These are phyloP conservation scores for Ogataea haglerorum DNA, from an alignment of 805 yeast species.

Conservation along the genomic window DNA sequence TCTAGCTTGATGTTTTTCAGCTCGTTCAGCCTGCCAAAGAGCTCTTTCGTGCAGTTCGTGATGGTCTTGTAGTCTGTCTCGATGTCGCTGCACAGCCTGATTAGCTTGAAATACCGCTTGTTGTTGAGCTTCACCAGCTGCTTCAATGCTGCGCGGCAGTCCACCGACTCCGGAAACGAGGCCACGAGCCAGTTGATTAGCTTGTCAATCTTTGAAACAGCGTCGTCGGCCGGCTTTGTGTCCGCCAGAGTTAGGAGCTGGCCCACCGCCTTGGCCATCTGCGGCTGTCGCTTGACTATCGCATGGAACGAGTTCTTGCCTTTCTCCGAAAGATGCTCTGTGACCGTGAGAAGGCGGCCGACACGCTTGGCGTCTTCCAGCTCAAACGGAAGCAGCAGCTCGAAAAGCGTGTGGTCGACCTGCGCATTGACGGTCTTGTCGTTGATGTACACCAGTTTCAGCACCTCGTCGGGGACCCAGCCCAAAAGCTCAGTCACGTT, in stretches of 20 bases:
- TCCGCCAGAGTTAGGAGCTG: constrained; percentile 51
- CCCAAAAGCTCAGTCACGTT: constrained; percentile 34
- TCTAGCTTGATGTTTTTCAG: constrained; percentile 41
- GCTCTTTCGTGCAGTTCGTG: constrained; percentile 59
- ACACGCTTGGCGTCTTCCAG: constrained; percentile 43
- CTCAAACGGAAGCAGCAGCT: constrained; percentile 57
- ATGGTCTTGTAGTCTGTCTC: constrained; percentile 61
- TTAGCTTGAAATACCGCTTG: constrained; percentile 52
- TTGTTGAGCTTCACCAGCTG: constrained; percentile 55
- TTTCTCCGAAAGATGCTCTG: constrained; percentile 49
- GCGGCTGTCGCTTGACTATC: constrained; percentile 64
- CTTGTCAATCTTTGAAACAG: constrained; percentile 42
- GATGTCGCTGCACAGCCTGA: constrained; percentile 51
- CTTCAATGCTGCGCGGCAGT: constrained; percentile 48
- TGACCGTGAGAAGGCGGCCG: constrained; percentile 47
- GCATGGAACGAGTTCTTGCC: constrained; percentile 66
- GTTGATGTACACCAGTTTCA: constrained; percentile 70
- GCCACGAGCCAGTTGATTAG: constrained; percentile 59
- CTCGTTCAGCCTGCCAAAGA: constrained; percentile 53
- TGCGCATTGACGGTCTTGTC: constrained; percentile 60
- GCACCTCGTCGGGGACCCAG: constrained; percentile 62
- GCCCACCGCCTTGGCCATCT: constrained; percentile 48
- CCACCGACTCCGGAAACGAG: constrained; percentile 49
- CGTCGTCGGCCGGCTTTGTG: constrained; percentile 2
- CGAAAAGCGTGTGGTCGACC: constrained; percentile 61